Percentiles rank a stretch among this genome's conserved stretches.
phyloP scores from a whole-genome alignment of 78 protist species.

The Acrasis kona region DNA sequence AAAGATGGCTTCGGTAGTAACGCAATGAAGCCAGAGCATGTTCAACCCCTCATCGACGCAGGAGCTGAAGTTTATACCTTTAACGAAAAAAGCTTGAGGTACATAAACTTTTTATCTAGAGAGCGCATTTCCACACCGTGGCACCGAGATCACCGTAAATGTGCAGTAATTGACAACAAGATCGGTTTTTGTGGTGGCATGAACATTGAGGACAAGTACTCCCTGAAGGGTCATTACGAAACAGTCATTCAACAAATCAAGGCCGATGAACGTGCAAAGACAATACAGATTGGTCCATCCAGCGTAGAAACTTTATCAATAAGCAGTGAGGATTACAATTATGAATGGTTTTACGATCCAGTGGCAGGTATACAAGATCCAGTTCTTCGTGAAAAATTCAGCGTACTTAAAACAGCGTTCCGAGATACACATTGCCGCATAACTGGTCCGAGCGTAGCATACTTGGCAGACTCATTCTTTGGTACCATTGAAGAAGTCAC shows the following conservation, averaged over 20 bases:
- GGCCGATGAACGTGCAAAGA: not conserved
- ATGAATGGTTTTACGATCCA: too few relatives aligned
- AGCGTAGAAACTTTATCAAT: not conserved
- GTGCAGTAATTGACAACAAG: slow-evolving; percentile 1
- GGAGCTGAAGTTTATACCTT: too few relatives aligned
- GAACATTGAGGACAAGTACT: slow-evolving; percentile 23
- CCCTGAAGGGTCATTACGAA: not conserved
- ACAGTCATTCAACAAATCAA: not conserved
- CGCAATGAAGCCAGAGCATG: too few relatives aligned
- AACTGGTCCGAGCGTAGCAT: not conserved
- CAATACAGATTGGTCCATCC: not conserved
- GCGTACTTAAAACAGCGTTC: not conserved
- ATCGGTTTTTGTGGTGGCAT: slow-evolving; percentile 19
- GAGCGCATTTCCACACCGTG: too few relatives aligned
- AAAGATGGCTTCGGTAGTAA: slow-evolving; percentile 21
- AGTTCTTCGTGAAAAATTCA: not conserved
- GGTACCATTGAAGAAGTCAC: too few relatives aligned
- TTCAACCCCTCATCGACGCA: too few relatives aligned
- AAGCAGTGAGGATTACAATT: too few relatives aligned
- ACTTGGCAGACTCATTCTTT: not conserved
- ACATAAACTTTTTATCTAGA: too few relatives aligned
- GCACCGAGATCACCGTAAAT: slow-evolving; percentile 27
- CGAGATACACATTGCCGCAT: not conserved
- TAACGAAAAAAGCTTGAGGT: too few relatives aligned
- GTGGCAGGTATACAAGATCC: not conserved